Evolutionary conservation across 2,329 filamentous ascomycete genomes (phyloP).

Genomic region (Fusarium nematophilum): DNA sequence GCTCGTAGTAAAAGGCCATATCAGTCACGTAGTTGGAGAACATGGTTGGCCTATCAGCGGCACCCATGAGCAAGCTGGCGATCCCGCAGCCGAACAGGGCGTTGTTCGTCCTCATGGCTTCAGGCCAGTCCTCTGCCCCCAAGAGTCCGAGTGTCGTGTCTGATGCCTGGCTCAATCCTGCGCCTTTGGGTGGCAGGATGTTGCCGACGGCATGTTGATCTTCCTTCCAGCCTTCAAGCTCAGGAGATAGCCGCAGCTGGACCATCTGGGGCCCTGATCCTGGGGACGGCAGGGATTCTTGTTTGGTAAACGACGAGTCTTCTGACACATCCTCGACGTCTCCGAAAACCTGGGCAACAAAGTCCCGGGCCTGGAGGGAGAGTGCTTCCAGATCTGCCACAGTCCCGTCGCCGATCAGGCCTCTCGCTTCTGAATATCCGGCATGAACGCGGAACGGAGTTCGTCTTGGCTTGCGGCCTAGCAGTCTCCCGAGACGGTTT

Average conservation of each 20-base stretch:
- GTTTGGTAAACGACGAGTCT: slow-evolving; percentile 9
- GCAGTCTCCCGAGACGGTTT: slow-evolving; percentile 24
- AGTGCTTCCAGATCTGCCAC: slow-evolving; percentile 27
- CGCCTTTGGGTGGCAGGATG: slow-evolving; percentile 35
- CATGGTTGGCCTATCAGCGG: slow-evolving; percentile 35
- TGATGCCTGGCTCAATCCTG: slow-evolving; percentile 30
- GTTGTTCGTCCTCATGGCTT: slow-evolving; percentile 38
- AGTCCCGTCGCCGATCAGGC: slow-evolving; percentile 29
- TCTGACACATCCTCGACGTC: slow-evolving; percentile 29
- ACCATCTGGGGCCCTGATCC: slow-evolving; percentile 22
- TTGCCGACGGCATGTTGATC: slow-evolving; percentile 35
- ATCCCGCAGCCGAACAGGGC: slow-evolving; percentile 39
- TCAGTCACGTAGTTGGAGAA: slow-evolving; percentile 41
- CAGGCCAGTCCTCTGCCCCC: slow-evolving; percentile 35
- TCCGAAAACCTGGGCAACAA: slow-evolving; percentile 34
- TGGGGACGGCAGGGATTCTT: slow-evolving; percentile 11
- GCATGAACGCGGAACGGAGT: slow-evolving; percentile 5
- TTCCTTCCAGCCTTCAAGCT: slow-evolving; percentile 35
- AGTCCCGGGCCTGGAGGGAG: slow-evolving; percentile 27
- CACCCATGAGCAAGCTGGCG: slow-evolving; percentile 39
- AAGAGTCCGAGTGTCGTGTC: slow-evolving; percentile 22
- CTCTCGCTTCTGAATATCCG: slow-evolving; percentile 37
- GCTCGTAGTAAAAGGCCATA: slow-evolving; percentile 40
- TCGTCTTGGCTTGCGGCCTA: slow-evolving; percentile 13
- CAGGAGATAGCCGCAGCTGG: slow-evolving; percentile 32